Conservation (phyloP, 805 yeast species). For the Aciculoconidium aculeatum region DNA sequence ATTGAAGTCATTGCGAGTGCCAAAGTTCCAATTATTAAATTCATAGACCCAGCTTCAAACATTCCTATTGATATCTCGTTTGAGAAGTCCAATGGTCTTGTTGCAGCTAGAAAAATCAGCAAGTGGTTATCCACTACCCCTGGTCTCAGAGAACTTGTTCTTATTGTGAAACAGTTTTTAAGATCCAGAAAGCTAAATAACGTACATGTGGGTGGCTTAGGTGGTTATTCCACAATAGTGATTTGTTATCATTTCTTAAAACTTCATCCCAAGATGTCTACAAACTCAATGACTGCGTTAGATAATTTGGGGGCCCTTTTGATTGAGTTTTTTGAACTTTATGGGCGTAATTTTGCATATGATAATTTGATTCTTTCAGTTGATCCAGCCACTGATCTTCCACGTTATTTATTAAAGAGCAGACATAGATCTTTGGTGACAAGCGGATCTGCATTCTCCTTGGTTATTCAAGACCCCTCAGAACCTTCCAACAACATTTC, state of each 20-base stretch:
- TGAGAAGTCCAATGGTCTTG: slow-evolving; percentile 76
- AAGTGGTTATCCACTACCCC: slow-evolving; percentile 70
- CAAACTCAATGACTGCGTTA: slow-evolving; percentile 58
- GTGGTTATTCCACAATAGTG: slow-evolving; percentile 92
- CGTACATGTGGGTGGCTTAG: slow-evolving; percentile 90
- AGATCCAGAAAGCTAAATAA: slow-evolving; percentile 72
- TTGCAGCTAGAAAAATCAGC: slow-evolving; percentile 73
- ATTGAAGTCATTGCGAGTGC: slow-evolving; percentile 87
- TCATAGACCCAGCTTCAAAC: slow-evolving; percentile 63
- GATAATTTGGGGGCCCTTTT: slow-evolving; percentile 81
- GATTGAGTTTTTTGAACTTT: slow-evolving; percentile 87
- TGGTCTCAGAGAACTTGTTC: slow-evolving; percentile 74
- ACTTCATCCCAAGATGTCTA: slow-evolving; percentile 71
- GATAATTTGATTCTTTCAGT: slow-evolving; percentile 70
- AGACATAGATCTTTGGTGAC: slow-evolving; percentile 46
- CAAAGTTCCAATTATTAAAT: slow-evolving; percentile 90
- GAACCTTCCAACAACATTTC: slow-evolving; percentile 80
- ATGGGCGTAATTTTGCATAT: slow-evolving; percentile 85
- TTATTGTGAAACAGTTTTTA: slow-evolving; percentile 80
- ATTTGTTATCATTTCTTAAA: slow-evolving; percentile 71
- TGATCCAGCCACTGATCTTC: slow-evolving; percentile 43
- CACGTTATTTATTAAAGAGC: slow-evolving; percentile 59
- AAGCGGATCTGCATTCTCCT: slow-evolving; percentile 48
- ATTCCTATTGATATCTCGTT: slow-evolving; percentile 88
- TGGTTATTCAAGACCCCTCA: slow-evolving; percentile 86